Conservation (phyloP, 306 rosid genomes). For the Trichosanthes truncata region DNA sequence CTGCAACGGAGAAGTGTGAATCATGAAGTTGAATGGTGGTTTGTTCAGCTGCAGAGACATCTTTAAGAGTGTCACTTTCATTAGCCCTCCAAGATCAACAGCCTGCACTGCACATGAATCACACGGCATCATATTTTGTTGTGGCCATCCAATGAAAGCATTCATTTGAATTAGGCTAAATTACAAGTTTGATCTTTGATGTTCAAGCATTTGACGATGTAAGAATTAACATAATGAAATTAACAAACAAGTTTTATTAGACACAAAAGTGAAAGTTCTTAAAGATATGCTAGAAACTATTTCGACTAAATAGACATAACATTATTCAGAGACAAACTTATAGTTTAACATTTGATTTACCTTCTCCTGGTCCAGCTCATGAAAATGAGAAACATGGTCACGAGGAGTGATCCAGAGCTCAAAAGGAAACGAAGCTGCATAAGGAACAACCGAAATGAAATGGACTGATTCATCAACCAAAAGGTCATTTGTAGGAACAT, state of each 20-base stretch:
- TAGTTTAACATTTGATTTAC: slow-evolving; percentile 16
- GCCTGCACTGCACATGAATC: slow-evolving; percentile 37
- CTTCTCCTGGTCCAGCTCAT: slow-evolving; percentile 48
- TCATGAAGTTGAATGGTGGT: slow-evolving; percentile 74
- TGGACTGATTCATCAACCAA: slow-evolving; percentile 43
- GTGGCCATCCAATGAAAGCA: neutral
- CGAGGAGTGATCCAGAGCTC: slow-evolving; percentile 87
- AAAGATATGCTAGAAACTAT: neutral
- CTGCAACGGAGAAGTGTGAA: slow-evolving; percentile 53
- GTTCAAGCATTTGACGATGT: neutral
- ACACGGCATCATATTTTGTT: neutral
- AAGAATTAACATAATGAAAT: neutral
- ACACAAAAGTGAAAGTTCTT: neutral
- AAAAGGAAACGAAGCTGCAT: slow-evolving; percentile 69
- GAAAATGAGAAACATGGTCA: slow-evolving; percentile 60
- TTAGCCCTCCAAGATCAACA: slow-evolving; percentile 63
- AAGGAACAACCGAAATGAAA: slow-evolving; percentile 59
- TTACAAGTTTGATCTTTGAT: neutral
- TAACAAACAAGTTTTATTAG: neutral
- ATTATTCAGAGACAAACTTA: neutral
- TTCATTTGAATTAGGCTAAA: neutral
- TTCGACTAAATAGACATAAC: neutral
- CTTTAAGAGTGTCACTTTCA: slow-evolving; percentile 59
- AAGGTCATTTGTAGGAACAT: slow-evolving; percentile 33
- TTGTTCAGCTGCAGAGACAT: slow-evolving; percentile 64